Evolutionary conservation across 108 stramenopile genomes (phyloP).

Genomic region (Skeletonema grethae): DNA sequence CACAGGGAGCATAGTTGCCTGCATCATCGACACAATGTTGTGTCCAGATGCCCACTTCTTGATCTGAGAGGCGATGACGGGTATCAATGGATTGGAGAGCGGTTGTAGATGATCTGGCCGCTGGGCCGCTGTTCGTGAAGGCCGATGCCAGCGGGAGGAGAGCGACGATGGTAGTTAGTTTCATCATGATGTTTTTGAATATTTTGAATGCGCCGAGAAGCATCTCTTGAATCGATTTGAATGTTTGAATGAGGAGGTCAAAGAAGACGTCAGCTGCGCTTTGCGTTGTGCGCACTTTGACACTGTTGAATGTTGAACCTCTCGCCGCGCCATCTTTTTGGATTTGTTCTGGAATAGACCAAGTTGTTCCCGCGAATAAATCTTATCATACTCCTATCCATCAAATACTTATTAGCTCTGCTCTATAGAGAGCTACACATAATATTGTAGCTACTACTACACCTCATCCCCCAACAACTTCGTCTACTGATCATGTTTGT

Average conservation of each 20-base stretch:
- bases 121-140: background rate
- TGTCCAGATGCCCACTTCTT: slow-evolving; percentile 32
- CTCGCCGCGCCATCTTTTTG: background rate
- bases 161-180: background rate
- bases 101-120: background rate
- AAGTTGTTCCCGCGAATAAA: no score
- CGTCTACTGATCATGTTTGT: background rate
- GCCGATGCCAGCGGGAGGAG: slow-evolving; percentile 11
- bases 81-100: slow-evolving; percentile 21
- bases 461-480: no score
- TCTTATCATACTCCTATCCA: no score
- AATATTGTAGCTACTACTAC: no score
- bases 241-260: background rate
- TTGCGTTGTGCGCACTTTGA: no score
- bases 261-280: no score
- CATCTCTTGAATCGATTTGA: background rate
- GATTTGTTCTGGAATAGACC: background rate
- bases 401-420: no score
- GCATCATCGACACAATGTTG: slow-evolving; percentile 10
- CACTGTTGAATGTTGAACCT: no score
- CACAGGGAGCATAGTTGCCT: slow-evolving; percentile 10
- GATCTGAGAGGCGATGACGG: slow-evolving; percentile 16
- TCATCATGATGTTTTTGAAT: background rate
- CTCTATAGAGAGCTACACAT: no score
- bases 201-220: no score